Base-by-base conservation (phyloP, 306 rosid species). In the Leucaena leucocephala region DNA sequence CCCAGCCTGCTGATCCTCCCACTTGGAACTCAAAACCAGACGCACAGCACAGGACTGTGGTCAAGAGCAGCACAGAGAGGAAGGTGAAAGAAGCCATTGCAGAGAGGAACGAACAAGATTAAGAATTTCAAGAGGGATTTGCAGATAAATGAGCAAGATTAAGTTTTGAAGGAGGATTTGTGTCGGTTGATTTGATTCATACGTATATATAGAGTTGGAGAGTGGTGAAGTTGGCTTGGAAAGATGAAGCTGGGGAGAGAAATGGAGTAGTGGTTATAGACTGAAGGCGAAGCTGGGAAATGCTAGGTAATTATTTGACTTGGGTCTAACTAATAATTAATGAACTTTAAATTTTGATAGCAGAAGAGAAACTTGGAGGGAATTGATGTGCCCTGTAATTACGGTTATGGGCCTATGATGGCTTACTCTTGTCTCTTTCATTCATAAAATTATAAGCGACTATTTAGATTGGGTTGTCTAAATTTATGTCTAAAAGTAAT, bases 1-100 rank as follows among this genome's bases (percentile, higher is more conserved):
- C 72, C 98, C 98, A 95, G 13, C 92, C 97, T 54, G 83, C 74
- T 46, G 75, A 17, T 76, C 84, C 97, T 50, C 98, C 98, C 4
- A 91, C 98, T 81, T 88, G 87, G 87, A 86, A 95, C 82, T 92
- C 94, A 3, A 79, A 77, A 52, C 89, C 84, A 46, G 79, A 81
- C 27, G 80, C 89, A 35, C 77, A 34, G 76, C 66, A 43, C 68
- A 64, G 50, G 38, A 39, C 73, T 82, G 82, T 75, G 68, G 78
- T 65, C 22, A 86, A 46, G 39, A 84, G 40, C 68, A 90, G 35
- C 70, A 83, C 78, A 39, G 8, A 81, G 49, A 7, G 75, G 80
- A 57, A 55, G 62, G 22, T 44, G 27, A 39, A 22, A 68, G 9
- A 59, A 71, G 84, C 84, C 85, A 85, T 87, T 76, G 36, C 2